Base-by-base conservation (phyloP, 2,329 filamentous ascomycete species). In the Clarireedia hainanense region DNA sequence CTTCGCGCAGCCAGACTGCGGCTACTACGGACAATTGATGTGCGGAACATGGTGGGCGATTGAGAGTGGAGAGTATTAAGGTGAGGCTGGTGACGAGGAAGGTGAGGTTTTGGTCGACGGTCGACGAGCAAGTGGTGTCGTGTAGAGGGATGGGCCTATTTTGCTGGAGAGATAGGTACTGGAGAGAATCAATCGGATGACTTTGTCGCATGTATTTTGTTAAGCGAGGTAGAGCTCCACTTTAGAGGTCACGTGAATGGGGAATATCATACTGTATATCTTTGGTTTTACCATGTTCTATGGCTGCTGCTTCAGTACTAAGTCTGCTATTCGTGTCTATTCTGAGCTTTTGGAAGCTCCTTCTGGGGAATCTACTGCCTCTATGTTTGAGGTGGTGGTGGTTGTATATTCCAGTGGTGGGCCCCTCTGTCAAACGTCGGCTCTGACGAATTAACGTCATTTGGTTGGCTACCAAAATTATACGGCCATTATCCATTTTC, bases 41-140 rank as follows among this genome's bases (percentile, higher is more conserved):
- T 57, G 54, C 60, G 60, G 27, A 63, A 52, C 61, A 63, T 62
- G 23, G 12, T 58, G n/a, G 37, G 27, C 17, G 10, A 17, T 17
- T 20, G 23, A 15, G 42, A 34, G 12, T 42, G 42, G 49, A 40
- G 40, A 20, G 10, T 34, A 9, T 12, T 12, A 12, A 20, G 48
- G 34, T 57, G 55, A 52, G 43, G 27, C 36, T 34, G 50, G n/a
- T 46, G 39, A 17, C 4, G 43, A 20, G 23, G 12, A 36, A 23
- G 30, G 14, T 51, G 40, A 53, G 12, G 6, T n/a, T 2, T 43
- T 37, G 37, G 30, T 50, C 15, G 6, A 14, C 15, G 23, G 24
- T 50, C 36, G 57, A 12, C 20, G 40, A 15, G 26, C 17, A 10
- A 34, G 40, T 34, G 37, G 20, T 36, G 27, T 47, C 54, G 45